phyloP scores from a whole-genome alignment of 495 filamentous ascomycete genomes.

The Aspergillus kassunensis region DNA sequence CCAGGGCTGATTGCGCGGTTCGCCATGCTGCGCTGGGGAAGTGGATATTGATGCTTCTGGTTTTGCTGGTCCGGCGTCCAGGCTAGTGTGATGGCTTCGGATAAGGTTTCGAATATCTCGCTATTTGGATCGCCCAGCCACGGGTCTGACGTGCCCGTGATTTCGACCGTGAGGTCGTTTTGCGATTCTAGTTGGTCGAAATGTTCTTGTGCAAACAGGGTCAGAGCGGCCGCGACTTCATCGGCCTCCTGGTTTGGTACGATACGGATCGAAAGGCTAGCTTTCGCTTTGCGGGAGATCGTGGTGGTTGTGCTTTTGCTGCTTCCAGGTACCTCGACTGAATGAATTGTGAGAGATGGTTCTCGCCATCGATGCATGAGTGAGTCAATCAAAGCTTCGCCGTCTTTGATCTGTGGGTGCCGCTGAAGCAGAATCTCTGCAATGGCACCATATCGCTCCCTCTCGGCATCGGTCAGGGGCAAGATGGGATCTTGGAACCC shows the following conservation, averaged over 20 bases:
- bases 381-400: constrained; percentile 65
- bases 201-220: constrained; percentile 61
- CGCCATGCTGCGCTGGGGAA: constrained; percentile 13
- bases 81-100: constrained; percentile 77
- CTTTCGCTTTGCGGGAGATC: constrained; percentile 81
- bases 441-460: constrained; percentile 79
- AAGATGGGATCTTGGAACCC: constrained; percentile 84
- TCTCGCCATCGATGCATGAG: constrained; percentile 96
- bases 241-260: constrained; percentile 87
- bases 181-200: constrained; percentile 70
- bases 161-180: constrained; percentile 75
- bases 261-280: constrained; percentile 82
- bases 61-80: constrained; percentile 51
- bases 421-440: constrained; percentile 66
- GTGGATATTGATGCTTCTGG: constrained; percentile 33
- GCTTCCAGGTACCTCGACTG: constrained; percentile 67
- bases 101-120: constrained; percentile 83
- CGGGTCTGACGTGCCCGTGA: constrained; percentile 90
- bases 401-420: constrained; percentile 62
- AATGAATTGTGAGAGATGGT: constrained; percentile 88
- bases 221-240: constrained; percentile 63
- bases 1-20: constrained; percentile 13
- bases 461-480: constrained; percentile 69
- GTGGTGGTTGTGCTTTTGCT: constrained; percentile 67
- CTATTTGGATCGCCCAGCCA: constrained; percentile 94